A percentile compares a stretch with the other conserved stretches of the same genome.
Evolutionary conservation across 495 filamentous ascomycete genomes (phyloP).

Genomic region (Neurospora tetrasperma): DNA sequence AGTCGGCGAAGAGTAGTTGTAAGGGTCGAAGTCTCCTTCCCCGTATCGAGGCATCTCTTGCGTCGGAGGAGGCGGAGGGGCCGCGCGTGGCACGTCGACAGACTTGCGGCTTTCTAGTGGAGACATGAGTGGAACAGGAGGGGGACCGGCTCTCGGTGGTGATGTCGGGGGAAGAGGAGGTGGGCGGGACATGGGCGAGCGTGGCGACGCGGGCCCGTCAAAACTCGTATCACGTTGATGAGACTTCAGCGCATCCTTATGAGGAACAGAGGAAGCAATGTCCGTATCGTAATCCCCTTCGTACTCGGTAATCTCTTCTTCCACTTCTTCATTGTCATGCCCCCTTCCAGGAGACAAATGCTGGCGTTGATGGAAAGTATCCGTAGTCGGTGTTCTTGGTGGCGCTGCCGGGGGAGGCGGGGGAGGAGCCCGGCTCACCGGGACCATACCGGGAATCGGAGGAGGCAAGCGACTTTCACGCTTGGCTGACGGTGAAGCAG

Average conservation of each 20-base stretch:
- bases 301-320: conserved; percentile 81
- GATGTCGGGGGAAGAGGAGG: conserved; percentile 38
- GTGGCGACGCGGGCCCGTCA: conserved; percentile 38
- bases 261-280: conserved; percentile 77
- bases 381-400: conserved; percentile 48
- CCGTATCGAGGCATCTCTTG: conserved; percentile 39
- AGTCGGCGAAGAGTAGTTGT: conserved; percentile 48
- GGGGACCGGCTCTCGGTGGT: conserved; percentile 38
- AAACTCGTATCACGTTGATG: conserved; percentile 70
- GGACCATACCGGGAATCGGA: conserved; percentile 39
- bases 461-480: conserved; percentile 42
- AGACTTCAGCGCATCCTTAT: conserved; percentile 83
- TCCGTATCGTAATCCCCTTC: conserved; percentile 98
- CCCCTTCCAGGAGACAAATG: conserved; percentile 10
- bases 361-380: conserved; percentile 32
- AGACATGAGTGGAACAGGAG: conserved; percentile 48
- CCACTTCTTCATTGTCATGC: conserved; percentile 54
- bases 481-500: conserved; percentile 32
- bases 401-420: conserved; percentile 58
- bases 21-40: conserved; percentile 67
- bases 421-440: conserved; percentile 56
- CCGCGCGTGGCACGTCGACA: conserved; percentile 58
- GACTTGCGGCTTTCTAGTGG: conserved; percentile 40
- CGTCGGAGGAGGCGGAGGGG: conserved; percentile 52
- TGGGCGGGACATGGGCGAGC: conserved; percentile 36